Evolutionary conservation across 2,329 filamentous ascomycete species (phyloP).

Genomic region (Fusarium sambucinum): DNA sequence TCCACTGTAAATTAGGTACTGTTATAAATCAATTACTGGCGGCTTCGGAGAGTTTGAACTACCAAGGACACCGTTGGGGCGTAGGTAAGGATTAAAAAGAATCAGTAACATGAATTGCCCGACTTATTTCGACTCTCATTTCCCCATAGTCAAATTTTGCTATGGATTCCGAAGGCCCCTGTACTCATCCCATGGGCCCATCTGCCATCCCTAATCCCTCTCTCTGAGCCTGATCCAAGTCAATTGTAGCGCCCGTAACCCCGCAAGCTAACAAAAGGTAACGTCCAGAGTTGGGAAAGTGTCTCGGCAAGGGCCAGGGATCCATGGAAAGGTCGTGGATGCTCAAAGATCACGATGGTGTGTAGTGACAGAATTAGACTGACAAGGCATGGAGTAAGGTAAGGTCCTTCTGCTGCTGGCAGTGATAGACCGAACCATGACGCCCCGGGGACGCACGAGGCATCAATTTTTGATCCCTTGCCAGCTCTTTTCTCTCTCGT

Average conservation of each 20-base stretch:
- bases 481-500: slow-evolving; percentile 38
- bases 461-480: slow-evolving; percentile 41
- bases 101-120: background rate
- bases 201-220: slow-evolving; percentile 23
- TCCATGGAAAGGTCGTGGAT: slow-evolving; percentile 42
- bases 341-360: slow-evolving; percentile 48
- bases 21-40: background rate
- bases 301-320: slow-evolving; percentile 41
- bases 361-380: slow-evolving; percentile 40
- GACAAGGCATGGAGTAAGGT: slow-evolving; percentile 15
- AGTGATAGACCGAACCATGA: slow-evolving; percentile 47
- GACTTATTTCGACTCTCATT: background rate
- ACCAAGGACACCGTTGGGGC: background rate
- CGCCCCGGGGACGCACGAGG: slow-evolving; percentile 43
- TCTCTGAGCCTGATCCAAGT: background rate
- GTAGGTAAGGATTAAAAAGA: background rate
- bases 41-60: background rate
- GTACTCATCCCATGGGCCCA: slow-evolving; percentile 24
- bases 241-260: slow-evolving; percentile 40
- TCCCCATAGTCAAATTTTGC: background rate
- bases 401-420: slow-evolving; percentile 39
- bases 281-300: slow-evolving; percentile 41
- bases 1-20: slow-evolving; percentile 7
- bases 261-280: slow-evolving; percentile 42
- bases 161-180: slow-evolving; percentile 15